Conservation (phyloP, 306 rosid species). For the Alnus glutinosa region DNA sequence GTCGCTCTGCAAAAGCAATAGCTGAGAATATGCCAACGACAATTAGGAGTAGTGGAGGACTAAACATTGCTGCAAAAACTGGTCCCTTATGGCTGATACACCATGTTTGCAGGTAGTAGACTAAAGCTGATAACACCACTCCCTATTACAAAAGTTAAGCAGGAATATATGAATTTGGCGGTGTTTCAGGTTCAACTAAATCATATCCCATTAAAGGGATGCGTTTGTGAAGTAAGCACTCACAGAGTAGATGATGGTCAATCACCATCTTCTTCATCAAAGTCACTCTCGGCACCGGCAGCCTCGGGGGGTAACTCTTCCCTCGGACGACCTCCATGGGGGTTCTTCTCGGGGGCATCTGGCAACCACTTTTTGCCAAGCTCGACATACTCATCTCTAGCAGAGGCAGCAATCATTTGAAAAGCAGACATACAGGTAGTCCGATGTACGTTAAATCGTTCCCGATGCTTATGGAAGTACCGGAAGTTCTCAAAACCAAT, state of each 20-base stretch:
- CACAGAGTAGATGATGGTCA: slow-evolving; percentile 40
- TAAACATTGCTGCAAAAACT: slow-evolving; percentile 42
- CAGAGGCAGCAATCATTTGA: too few species aligned
- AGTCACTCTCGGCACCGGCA: too few species aligned
- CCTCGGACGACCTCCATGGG: too few species aligned
- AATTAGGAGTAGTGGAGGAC: slow-evolving; percentile 35
- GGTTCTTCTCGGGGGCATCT: too few species aligned
- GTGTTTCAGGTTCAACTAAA: neutral
- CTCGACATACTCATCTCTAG: too few species aligned
- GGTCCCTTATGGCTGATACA: slow-evolving; percentile 43
- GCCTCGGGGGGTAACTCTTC: too few species aligned
- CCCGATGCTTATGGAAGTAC: too few species aligned
- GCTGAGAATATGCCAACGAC: slow-evolving; percentile 32
- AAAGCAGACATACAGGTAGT: too few species aligned
- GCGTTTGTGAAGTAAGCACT: slow-evolving; percentile 9
- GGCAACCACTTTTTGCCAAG: too few species aligned
- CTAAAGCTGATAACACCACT: slow-evolving; percentile 27
- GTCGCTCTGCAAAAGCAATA: slow-evolving; percentile 36
- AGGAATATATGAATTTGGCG: neutral
- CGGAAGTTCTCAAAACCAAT: too few species aligned
- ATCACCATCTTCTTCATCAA: slow-evolving; percentile 32
- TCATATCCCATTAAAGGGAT: neutral
- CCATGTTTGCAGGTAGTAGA: slow-evolving; percentile 40
- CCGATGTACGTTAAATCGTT: too few species aligned
- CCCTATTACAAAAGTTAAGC: slow-evolving; percentile 23